Conservation (phyloP, 352 stramenopile genomes). For the Phytophthora foliorum region DNA sequence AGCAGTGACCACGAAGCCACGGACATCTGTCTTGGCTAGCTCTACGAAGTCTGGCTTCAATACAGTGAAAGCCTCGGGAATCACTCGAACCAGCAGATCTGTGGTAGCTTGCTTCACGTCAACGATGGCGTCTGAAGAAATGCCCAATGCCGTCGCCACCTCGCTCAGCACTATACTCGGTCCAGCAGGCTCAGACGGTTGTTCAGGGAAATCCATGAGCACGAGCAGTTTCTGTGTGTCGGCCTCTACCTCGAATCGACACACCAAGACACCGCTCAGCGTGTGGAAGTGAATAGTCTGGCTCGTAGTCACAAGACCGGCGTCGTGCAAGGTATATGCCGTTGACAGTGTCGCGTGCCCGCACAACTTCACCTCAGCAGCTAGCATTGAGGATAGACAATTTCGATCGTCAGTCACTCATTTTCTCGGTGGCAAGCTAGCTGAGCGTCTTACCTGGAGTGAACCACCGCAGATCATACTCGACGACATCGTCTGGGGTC, state of each 20-base stretch:
- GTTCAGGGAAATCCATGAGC: slow-evolving; percentile 70
- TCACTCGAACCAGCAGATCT: slow-evolving; percentile 42
- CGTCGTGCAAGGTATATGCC: slow-evolving; percentile 81
- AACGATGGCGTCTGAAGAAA: slow-evolving; percentile 23
- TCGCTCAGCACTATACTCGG: slow-evolving; percentile 14
- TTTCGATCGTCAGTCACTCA: background rate
- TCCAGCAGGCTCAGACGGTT: slow-evolving; percentile 14
- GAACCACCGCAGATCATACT: slow-evolving; percentile 76
- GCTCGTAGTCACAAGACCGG: slow-evolving; percentile 40
- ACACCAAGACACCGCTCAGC: slow-evolving; percentile 59
- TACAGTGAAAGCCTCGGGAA: slow-evolving; percentile 23
- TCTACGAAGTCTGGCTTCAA: slow-evolving; percentile 34
- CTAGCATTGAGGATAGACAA: slow-evolving; percentile 14
- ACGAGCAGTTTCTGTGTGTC: slow-evolving; percentile 49
- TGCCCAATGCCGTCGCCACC: slow-evolving; percentile 24
- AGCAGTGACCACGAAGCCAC: slow-evolving; percentile 25
- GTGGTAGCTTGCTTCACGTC: slow-evolving; percentile 35
- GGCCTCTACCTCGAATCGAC: slow-evolving; percentile 29
- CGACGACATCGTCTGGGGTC: slow-evolving; percentile 13
- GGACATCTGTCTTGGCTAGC: slow-evolving; percentile 24
- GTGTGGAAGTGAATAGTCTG: slow-evolving; percentile 81
- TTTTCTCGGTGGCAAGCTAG: background rate
- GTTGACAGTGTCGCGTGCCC: slow-evolving; percentile 93
- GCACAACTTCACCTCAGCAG: slow-evolving; percentile 88
- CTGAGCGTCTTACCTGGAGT: slow-evolving; percentile 48